These are phyloP conservation scores for Rhododendron vialii DNA, from an alignment of 148 eudicot species.

Conservation along the genomic window DNA sequence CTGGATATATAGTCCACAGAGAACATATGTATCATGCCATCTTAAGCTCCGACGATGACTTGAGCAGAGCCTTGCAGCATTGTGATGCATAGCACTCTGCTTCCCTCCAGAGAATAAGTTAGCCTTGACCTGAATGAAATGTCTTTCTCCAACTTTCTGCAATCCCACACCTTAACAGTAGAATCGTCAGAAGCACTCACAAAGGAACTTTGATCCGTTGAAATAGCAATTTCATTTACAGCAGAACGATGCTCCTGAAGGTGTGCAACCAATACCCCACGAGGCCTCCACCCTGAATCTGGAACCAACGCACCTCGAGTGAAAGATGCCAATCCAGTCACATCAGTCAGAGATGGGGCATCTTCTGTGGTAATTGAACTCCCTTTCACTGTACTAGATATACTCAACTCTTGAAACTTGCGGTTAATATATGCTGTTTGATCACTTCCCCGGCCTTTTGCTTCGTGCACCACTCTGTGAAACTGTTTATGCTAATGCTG, in stretches of 20 bases:
- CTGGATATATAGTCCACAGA: slow-evolving; percentile 84
- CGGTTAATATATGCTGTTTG: slow-evolving; percentile 42
- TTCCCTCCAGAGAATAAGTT: slow-evolving; percentile 85
- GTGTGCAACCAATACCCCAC: slow-evolving; percentile 97
- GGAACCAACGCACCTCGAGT: slow-evolving; percentile 57
- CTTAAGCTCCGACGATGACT: slow-evolving; percentile 81
- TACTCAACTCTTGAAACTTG: slow-evolving; percentile 68
- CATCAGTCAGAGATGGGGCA: slow-evolving; percentile 43
- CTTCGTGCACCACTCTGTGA: slow-evolving; percentile 94
- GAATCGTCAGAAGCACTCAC: slow-evolving; percentile 98
- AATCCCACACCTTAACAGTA: slow-evolving; percentile 97
- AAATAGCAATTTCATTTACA: slow-evolving; percentile 85
- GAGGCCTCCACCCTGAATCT: slow-evolving; percentile 98
- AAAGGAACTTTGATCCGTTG: slow-evolving; percentile 79
- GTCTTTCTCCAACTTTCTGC: slow-evolving; percentile 89
- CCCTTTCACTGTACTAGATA: slow-evolving; percentile 50
- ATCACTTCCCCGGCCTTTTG: slow-evolving; percentile 69
- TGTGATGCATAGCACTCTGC: slow-evolving; percentile 68
- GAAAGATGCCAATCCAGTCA: slow-evolving; percentile 47
- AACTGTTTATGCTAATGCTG: slow-evolving; percentile 61
- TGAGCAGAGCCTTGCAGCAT: slow-evolving; percentile 81
- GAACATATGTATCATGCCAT: slow-evolving; percentile 81
- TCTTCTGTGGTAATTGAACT: slow-evolving; percentile 42
- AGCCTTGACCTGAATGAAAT: slow-evolving; percentile 92
- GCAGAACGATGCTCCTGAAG: slow-evolving; percentile 96